A percentile compares a stretch with the other conserved stretches of the same genome.
Evolutionary conservation across 164 flowering plant species (phyloP).

Genomic region (Vitis labrusca): DNA sequence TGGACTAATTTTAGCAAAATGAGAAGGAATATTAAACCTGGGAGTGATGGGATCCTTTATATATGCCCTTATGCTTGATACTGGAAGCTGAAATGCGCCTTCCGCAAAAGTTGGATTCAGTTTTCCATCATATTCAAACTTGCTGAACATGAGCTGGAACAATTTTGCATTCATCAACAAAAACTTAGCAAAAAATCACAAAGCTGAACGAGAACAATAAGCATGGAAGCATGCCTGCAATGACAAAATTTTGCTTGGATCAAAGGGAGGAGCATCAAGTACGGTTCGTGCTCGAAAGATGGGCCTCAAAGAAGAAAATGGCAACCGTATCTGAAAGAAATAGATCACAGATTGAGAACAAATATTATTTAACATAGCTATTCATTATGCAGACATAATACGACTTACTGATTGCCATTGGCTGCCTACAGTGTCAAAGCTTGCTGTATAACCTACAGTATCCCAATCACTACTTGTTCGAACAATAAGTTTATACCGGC

Average conservation of each 20-base stretch:
- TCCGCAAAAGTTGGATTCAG: conserved; percentile 87
- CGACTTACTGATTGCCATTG: conserved; percentile 92
- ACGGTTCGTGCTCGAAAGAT: conserved; percentile 88
- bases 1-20: neutral
- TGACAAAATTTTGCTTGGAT: conserved; percentile 66
- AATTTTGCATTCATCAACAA: conserved; percentile 1
- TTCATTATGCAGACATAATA: neutral
- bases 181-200: neutral
- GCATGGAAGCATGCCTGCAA: conserved; percentile 57
- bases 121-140: conserved; percentile 95
- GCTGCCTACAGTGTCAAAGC: conserved; percentile 78
- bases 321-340: conserved; percentile 57
- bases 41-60: conserved; percentile 81
- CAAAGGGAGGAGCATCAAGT: conserved; percentile 78
- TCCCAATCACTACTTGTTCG: conserved; percentile 97
- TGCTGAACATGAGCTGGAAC: conserved; percentile 96
- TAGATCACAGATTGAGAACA: neutral
- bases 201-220: conserved; percentile 1
- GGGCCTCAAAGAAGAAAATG: conserved; percentile 87
- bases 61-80: conserved; percentile 72
- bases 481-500: conserved; percentile 80
- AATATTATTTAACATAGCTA: neutral
- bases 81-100: conserved; percentile 89
- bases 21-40: conserved; percentile 41
- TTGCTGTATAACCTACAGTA: conserved; percentile 81